Percentiles rank a stretch among this genome's conserved stretches.
These are phyloP conservation scores for Paxillus ammoniavirescens DNA, from an alignment of 768 basidiomycete genomes.

Conservation along the genomic window DNA sequence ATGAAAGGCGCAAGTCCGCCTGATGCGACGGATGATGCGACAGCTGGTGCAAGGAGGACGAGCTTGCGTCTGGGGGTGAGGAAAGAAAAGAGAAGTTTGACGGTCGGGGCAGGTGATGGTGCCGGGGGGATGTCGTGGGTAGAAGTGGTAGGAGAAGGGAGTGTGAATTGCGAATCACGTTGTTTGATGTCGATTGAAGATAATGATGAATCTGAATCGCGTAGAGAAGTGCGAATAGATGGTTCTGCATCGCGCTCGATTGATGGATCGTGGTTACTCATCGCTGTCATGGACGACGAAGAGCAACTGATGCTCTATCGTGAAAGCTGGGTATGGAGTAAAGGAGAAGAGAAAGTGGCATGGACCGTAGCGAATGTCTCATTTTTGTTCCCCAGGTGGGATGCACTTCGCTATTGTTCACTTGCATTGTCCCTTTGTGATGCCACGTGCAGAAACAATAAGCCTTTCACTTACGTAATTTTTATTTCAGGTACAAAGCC, in stretches of 20 bases:
- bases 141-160: constrained; percentile 11
- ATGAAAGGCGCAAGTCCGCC: constrained; percentile 83
- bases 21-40: constrained; percentile 56
- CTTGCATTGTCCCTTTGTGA: constrained; percentile 10
- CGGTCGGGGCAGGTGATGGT: constrained; percentile 44
- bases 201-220: constrained; percentile 4
- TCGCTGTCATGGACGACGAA: constrained; percentile 31
- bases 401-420: constrained; percentile 17
- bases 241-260: constrained; percentile 11
- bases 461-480: constrained; percentile 11
- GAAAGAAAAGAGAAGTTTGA: constrained; percentile 67
- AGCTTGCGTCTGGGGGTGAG: constrained; percentile 55
- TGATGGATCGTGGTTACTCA: constrained; percentile 30
- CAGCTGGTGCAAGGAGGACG: constrained; percentile 60
- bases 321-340: constrained; percentile 3
- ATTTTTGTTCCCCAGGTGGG: constrained; percentile 25
- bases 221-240: constrained; percentile 18
- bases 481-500: constrained; percentile 12
- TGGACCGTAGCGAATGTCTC: not conserved
- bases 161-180: constrained; percentile 3
- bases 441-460: constrained; percentile 26
- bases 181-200: constrained; percentile 22
- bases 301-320: constrained; percentile 9
- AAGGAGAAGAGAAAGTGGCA: constrained; percentile 15
- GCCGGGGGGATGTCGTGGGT: constrained; percentile 19